Base-by-base conservation (phyloP, 1,284 basidiomycete species). In the Phylloporus gajari region DNA sequence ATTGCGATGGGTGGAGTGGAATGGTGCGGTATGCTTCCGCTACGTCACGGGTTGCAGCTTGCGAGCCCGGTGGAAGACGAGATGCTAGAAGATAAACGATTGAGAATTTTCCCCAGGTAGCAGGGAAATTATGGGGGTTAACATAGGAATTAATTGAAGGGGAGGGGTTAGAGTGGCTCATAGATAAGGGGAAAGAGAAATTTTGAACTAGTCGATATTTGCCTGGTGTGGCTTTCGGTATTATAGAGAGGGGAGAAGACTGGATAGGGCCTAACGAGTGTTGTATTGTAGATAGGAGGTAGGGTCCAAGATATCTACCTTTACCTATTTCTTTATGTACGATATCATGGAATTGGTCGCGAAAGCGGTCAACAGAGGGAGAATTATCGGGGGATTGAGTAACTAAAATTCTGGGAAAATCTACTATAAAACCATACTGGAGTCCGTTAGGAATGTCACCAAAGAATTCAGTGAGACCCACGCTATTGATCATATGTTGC, bases 121-220 rank as follows among this genome's bases (percentile, higher is more conserved):
- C 9, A 0, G 67, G 70, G 5, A 71, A 67, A 2, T 42, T 2
- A 0, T 40, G 25, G 0, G 17, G 0, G 0, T 17, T 32, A 5
- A 68, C 42, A 21, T n/a, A 2, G 0, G n/a, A 23, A 19, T 71
- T 71, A 1, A 71, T 59, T 5, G 70, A 73, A 0, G 38, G 38
- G 5, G 32, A 35, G 0, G 65, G 53, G n/a, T 30, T 15, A 17
- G 53, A 3, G 3, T 17, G 9, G n/a, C 6, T 27, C 15, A 27
- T 8, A 6, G 23, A 17, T 12, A 30, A 3, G 1, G 60, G 70
- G 1, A 69, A 72, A 0, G 69, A 75, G 3, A 72, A 68, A 12
- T 72, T 72, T 9, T 72, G 70, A 0, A 75, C 5, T 0, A 75
- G 12, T 38, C 65, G 12, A 3, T 60, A 75, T 32, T 72, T 75